phyloP scores from a whole-genome alignment of 2,329 filamentous ascomycete species.

The Lecanosticta acicola region DNA sequence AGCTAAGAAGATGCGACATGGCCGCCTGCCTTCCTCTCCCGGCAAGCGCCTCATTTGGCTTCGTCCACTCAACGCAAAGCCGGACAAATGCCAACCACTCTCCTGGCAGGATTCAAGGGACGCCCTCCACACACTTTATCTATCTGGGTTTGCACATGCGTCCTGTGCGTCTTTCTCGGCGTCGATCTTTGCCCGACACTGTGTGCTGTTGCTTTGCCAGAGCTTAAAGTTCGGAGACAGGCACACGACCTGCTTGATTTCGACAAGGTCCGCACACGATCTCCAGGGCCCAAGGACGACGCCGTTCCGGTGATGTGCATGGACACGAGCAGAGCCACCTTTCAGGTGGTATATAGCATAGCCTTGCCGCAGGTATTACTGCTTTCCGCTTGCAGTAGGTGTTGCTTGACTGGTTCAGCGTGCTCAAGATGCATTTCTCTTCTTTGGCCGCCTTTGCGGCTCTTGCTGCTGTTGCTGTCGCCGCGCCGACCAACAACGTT shows the following conservation, averaged over 20 bases:
- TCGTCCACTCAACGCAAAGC: not conserved
- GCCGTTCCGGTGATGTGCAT: not conserved
- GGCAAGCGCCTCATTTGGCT: not conserved
- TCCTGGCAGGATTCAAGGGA: not conserved
- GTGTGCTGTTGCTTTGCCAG: constrained; percentile 17
- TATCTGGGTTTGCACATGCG: not conserved
- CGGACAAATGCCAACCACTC: not conserved
- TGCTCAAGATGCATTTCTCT: constrained; percentile 17
- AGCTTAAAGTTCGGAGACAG: constrained; percentile 4
- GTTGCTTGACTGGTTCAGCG: constrained; percentile 7
- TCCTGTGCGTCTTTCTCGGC: not conserved
- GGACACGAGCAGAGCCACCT: not conserved
- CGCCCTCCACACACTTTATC: not conserved
- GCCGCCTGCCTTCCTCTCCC: not conserved
- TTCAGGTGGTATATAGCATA: not conserved
- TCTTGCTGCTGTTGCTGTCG: constrained; percentile 10
- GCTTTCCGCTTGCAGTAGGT: not conserved
- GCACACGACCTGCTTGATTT: constrained; percentile 18
- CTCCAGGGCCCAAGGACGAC: not conserved
- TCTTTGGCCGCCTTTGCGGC: constrained; percentile 13
- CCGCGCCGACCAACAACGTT: constrained; percentile 17
- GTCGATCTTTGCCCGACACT: constrained; percentile 13
- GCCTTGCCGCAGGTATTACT: not conserved
- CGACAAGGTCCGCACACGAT: constrained; percentile 12
- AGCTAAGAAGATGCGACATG: too few species aligned